Conservation (phyloP, 2,329 filamentous ascomycete genomes). For the Botryotinia calthae region DNA sequence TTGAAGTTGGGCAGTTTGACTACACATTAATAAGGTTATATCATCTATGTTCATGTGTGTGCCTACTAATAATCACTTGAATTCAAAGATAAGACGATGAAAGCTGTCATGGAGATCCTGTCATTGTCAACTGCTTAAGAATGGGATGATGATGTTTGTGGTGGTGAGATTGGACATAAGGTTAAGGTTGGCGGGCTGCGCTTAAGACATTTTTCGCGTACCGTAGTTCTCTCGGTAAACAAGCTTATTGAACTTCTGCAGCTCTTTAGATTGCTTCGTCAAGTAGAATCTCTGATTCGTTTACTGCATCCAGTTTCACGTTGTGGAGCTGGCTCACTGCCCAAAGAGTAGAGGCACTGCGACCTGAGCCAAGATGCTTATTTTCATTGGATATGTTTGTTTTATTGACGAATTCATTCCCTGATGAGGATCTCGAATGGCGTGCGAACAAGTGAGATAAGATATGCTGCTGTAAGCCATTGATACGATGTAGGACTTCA, state of each 20-base stretch:
- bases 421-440: neutral
- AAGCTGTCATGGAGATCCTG: neutral
- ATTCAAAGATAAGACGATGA: neutral
- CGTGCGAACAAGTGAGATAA: conserved; percentile 2
- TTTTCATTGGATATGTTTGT: neutral
- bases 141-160: neutral
- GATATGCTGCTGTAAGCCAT: neutral
- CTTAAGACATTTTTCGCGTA: neutral
- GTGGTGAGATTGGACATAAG: neutral
- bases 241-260: neutral
- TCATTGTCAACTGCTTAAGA: neutral
- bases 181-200: neutral
- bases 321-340: neutral
- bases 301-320: neutral
- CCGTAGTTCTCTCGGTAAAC: neutral
- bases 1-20: neutral
- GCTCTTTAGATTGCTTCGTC: neutral
- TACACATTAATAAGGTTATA: neutral
- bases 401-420: neutral
- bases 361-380: neutral
- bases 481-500: neutral
- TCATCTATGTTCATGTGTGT: neutral
- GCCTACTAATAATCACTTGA: neutral
- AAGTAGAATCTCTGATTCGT: neutral
- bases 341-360: neutral